Percentiles rank a stretch among this genome's conserved stretches.
These are phyloP conservation scores for Termitomyces sp. DNA, from an alignment of 768 basidiomycete genomes.

Conservation along the genomic window DNA sequence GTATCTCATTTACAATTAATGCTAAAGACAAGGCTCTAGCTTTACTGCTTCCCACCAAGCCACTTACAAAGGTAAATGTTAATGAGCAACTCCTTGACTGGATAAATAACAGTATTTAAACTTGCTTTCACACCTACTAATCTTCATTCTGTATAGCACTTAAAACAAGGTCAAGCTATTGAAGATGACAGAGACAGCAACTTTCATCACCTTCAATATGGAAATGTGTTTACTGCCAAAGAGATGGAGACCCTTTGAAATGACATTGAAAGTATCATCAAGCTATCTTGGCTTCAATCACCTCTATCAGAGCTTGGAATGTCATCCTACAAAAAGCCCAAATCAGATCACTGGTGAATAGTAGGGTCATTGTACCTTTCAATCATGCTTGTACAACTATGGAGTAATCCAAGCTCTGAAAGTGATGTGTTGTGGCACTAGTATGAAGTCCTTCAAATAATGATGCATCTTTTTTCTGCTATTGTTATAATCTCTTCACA, in stretches of 20 bases:
- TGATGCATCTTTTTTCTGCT: too few species aligned
- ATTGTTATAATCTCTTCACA: too few species aligned
- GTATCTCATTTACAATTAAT: too few species aligned
- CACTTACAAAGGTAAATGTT: too few species aligned
- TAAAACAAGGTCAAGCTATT: too few species aligned
- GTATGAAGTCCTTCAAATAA: slow-evolving; percentile 28
- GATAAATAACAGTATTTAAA: too few species aligned
- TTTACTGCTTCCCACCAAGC: too few species aligned
- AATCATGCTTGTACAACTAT: slow-evolving; percentile 29
- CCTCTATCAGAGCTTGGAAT: slow-evolving; percentile 19
- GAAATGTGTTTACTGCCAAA: slow-evolving; percentile 3
- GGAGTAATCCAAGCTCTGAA: slow-evolving; percentile 18
- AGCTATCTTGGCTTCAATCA: slow-evolving; percentile 24
- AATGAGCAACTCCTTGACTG: too few species aligned
- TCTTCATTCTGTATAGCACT: too few species aligned
- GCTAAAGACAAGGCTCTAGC: too few species aligned
- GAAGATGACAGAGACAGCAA: too few species aligned
- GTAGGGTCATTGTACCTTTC: slow-evolving; percentile 23
- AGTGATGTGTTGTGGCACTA: slow-evolving; percentile 5
- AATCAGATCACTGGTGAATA: slow-evolving; percentile 26
- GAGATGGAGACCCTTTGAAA: slow-evolving; percentile 3
- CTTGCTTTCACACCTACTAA: too few species aligned
- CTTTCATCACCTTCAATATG: background rate
- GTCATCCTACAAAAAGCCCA: slow-evolving; percentile 15
- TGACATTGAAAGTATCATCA: slow-evolving; percentile 7